Evolutionary conservation across 805 yeast genomes (phyloP), one percentile per base, ranked within the genome.

Genomic region (Pichia occidentalis): DNA sequence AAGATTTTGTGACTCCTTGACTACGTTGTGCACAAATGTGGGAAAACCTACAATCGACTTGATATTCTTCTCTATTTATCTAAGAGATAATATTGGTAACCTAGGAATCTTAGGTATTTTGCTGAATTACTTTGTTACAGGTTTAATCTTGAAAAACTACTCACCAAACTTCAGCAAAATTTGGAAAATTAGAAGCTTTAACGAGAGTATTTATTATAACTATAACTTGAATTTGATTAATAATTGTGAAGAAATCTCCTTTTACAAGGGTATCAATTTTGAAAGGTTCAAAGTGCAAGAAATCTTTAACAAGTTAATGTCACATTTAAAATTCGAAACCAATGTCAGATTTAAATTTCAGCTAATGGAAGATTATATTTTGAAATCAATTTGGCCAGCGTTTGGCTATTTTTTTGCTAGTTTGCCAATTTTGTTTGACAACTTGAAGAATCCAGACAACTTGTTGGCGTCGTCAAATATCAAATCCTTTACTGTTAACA

Each of bases 351-450:
- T 84, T 39, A 61, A 70, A 9, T 88, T 86, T 57, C 80, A 78
- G 36, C 67, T 85, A 44, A 59, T 83, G 42, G 96, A 88, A 63
- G 94, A 86, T 54, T 85, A 86, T 53, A 75, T 87, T 33, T 71
- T 88, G 58, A 88, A 87, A 61, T 86, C 85, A 54, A 77, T 90
- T 10, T 88, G 97, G 97, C 86, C 95, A 3, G 95, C 94, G 0
- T 72, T 88, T 62, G 96, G 97, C n/a, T 87, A 86, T 56, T 60
- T 87, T 17, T 87, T 85, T 63, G 85, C 95, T 0, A 82, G 95
- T 1, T 71, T 88, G 45, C 97, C 97, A 2, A 88, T 88, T 13
- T 75, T 87, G 36, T 57, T 85, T 40, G 80, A 56, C 39, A 4
- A 17, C 20, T 9, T 37, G 39, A 11, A 19, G 32, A 6, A 29